phyloP scores from a whole-genome alignment of 2,329 filamentous ascomycete species.

The Thelonectria olida region DNA sequence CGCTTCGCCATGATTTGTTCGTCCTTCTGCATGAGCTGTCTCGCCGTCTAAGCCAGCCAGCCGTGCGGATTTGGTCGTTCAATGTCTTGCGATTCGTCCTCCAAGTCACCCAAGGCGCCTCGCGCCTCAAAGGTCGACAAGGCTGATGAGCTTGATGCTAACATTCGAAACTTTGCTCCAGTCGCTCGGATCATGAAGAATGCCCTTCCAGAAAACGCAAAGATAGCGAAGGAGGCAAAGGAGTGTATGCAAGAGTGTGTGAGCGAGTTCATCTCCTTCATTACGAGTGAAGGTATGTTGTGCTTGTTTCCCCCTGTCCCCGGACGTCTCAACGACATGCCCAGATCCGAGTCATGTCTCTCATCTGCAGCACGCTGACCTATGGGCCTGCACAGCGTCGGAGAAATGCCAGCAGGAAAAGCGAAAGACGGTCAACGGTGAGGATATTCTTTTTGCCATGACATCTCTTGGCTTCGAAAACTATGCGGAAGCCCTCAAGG shows the following conservation, averaged over 20 bases:
- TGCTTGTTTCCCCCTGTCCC: not conserved
- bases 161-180: slow-evolving; percentile 93
- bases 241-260: slow-evolving; percentile 99
- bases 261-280: slow-evolving; percentile 99
- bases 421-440: slow-evolving; percentile 98
- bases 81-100: slow-evolving; percentile 69
- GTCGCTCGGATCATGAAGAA: slow-evolving; percentile 99
- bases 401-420: slow-evolving; percentile 99
- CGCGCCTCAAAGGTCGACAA: slow-evolving; percentile 59
- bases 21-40: slow-evolving; percentile 39
- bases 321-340: slow-evolving; percentile 20
- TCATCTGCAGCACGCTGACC: slow-evolving; percentile 32
- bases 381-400: slow-evolving; percentile 70
- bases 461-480: slow-evolving; percentile 99
- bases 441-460: slow-evolving; percentile 99
- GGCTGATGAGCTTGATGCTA: slow-evolving; percentile 78
- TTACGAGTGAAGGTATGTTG: slow-evolving; percentile 92
- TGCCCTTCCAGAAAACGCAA: slow-evolving; percentile 95
- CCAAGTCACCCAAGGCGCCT: slow-evolving; percentile 59
- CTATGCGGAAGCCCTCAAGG: slow-evolving; percentile 97
- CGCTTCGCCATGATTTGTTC: slow-evolving; percentile 54
- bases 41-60: slow-evolving; percentile 41
- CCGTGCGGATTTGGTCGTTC: slow-evolving; percentile 51
- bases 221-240: slow-evolving; percentile 98
- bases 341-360: slow-evolving; percentile 27